These are phyloP conservation scores for Heracleum sosnowskyi DNA, from an alignment of 129 eudicot species.

Conservation along the genomic window DNA sequence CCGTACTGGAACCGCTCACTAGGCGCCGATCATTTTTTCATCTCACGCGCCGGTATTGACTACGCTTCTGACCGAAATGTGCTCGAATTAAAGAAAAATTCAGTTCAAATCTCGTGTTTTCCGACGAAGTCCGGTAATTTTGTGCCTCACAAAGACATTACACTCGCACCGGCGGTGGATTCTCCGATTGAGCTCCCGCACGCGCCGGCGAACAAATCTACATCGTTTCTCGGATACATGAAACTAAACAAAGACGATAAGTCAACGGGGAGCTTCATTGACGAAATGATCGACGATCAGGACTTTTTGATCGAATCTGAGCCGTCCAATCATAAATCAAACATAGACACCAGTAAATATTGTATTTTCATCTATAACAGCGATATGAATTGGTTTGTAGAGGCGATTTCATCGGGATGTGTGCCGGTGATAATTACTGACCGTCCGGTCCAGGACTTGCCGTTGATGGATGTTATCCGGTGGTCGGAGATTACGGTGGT, in stretches of 20 bases:
- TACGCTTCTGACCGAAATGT: constrained; percentile 54
- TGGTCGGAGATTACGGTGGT: constrained; percentile 73
- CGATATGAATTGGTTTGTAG: constrained; percentile 57
- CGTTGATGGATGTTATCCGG: constrained; percentile 75
- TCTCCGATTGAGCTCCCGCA: constrained; percentile 15
- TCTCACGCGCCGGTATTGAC: constrained; percentile 62
- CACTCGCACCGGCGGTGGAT: constrained; percentile 37
- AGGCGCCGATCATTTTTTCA: constrained; percentile 85
- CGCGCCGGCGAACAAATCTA: constrained; percentile 17
- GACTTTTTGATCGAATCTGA: constrained; percentile 46
- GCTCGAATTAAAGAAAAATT: constrained; percentile 78
- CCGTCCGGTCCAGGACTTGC: constrained; percentile 88
- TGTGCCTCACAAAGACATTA: constrained; percentile 83
- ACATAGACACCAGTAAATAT: constrained; percentile 33
- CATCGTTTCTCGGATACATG: constrained; percentile 40
- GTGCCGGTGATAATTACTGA: constrained; percentile 86
- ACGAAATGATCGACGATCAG: constrained; percentile 24
- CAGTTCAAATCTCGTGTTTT: constrained; percentile 62
- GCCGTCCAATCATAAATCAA: constrained; percentile 22
- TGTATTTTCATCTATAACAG: constrained; percentile 57
- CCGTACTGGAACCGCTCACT: constrained; percentile 87
- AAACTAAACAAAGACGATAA: constrained; percentile 16
- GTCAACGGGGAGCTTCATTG: constrained; percentile 18
- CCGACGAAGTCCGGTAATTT: constrained; percentile 58
- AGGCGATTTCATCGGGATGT: constrained; percentile 58